A percentile compares a stretch with the other conserved stretches of the same genome.
phyloP scores from a whole-genome alignment of 805 yeast genomes.

The Ogataea paradorogensis region DNA sequence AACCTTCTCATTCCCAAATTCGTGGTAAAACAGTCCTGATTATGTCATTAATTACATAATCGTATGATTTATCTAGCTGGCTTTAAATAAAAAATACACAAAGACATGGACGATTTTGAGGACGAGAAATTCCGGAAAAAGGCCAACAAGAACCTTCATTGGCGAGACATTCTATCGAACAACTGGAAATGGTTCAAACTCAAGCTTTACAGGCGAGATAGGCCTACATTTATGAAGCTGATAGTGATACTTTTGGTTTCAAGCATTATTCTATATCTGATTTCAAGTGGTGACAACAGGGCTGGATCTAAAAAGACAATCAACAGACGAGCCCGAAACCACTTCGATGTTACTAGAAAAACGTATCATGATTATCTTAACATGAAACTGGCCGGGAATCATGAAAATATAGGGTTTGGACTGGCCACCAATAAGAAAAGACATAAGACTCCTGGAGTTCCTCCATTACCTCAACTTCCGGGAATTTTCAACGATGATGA shows the following conservation, averaged over 20 bases:
- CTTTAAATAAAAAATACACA: slow-evolving; percentile 2
- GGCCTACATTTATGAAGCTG: slow-evolving; percentile 6
- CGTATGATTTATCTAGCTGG: slow-evolving; percentile 5
- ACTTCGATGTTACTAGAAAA: slow-evolving; percentile 17
- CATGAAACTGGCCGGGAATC: slow-evolving; percentile 21
- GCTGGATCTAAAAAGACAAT: not conserved
- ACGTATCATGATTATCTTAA: slow-evolving; percentile 27
- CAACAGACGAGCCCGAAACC: slow-evolving; percentile 15
- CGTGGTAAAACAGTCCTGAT: no score
- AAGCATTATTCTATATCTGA: not conserved
- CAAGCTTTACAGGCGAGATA: slow-evolving; percentile 11
- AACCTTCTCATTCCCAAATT: not conserved
- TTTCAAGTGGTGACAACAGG: not conserved
- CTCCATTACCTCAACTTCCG: slow-evolving; percentile 26
- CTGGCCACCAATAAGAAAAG: slow-evolving; percentile 14
- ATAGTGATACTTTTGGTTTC: not conserved
- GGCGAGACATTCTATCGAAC: slow-evolving; percentile 5
- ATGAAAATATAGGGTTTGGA: slow-evolving; percentile 27
- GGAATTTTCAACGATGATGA: slow-evolving; percentile 24
- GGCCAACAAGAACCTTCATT: slow-evolving; percentile 8
- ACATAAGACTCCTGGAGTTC: slow-evolving; percentile 27
- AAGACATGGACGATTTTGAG: slow-evolving; percentile 15
- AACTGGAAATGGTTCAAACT: slow-evolving; percentile 11
- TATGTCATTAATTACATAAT: not conserved
- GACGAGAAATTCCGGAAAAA: slow-evolving; percentile 22